Base-by-base conservation (phyloP, 768 basidiomycete genomes). In the Trametes cinnabarina region DNA sequence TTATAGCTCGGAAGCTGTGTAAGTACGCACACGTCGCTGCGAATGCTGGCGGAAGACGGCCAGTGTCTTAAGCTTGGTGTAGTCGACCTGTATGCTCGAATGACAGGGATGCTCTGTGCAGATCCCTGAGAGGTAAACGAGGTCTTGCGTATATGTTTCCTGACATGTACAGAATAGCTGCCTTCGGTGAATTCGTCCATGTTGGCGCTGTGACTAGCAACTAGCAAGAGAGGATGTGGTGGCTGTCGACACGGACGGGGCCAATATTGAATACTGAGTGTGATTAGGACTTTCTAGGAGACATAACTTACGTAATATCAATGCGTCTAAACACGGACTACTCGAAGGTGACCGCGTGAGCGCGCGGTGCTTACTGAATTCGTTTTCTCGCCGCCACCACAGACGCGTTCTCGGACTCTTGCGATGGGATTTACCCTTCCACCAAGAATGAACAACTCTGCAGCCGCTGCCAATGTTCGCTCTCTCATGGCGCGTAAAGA, bases 401-500 rank as follows among this genome's bases (percentile, higher is more conserved):
- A 44, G 28, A 28, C 47, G 44, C 44, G 44, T 37, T 20, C 62
- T 32, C 30, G 11, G 30, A 11, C 30, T 32, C 23, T 53, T 55
- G 56, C 56, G 44, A 83, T 82, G 81, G 80, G 77, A 28, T 75
- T 76, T 64, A 78, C 72, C 53, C 72, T 80, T 34, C 76, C 80
- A 17, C 72, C 78, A 35, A 69, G 76, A 49, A 74, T 68, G 74
- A 53, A 74, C 75, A 30, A 75, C 68, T 57, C 77, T 28, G 46
- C 50, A 12, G n/a, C 83, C 56, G 71, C 78, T 64, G 82, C 86
- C 54, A 76, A 78, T 57, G 90, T 88, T 3, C 80, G 81, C 47
- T 73, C 78, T 9, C 76, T 95, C 22, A 86, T 94, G 63, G 72
- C 78, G 4, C 79, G 76, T 53, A 94, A 92, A 66, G 84, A 87